Base-by-base conservation (phyloP, 352 stramenopile genomes). In the Peronospora belbahrii region DNA sequence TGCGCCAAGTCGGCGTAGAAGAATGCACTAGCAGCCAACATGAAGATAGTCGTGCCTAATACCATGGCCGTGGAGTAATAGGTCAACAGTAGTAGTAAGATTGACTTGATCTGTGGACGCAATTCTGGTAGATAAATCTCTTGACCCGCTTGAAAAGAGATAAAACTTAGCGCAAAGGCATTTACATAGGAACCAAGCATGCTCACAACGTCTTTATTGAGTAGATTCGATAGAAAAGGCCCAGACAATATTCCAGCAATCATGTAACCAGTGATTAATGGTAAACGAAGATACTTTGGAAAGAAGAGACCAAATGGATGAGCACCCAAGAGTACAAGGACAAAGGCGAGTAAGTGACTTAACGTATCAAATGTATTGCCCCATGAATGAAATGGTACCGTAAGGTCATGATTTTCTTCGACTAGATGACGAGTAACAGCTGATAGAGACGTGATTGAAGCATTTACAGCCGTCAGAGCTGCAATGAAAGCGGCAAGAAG, bases 101-200 rank as follows among this genome's bases (percentile, higher is more conserved):
- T 79, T 24, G 67, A 59, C 42, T 74, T 75, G 56, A 84, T 70
- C 49, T 84, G 72, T 8, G 72, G 72, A 2, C 42, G 41, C 8
- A 84, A 54, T 33, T 84, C 72, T 7, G 72, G 72, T 7, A 78
- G 40, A 14, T 82, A 84, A 37, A 84, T 79, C 51, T 84, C 72
- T 34, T 84, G 72, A 2, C 72, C 72, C 3, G 72, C 72, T 36
- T 84, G 72, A 64, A 82, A 80, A 41, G 72, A 81, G 46, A 84
- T 84, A 59, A 84, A 84, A 31, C 67, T 77, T 18, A 84, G 54
- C 32, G 72, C 69, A 37, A 82, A 64, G 23, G 69, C 70, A 48
- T 75, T 84, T 36, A 84, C 63, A 39, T 65, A 75, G 15, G 59
- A 57, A 17, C 64, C 35, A 40, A 84, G 63, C 58, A 80, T 67